phyloP scores from a whole-genome alignment of 164 flowering plant species.

The Stephania japonica region DNA sequence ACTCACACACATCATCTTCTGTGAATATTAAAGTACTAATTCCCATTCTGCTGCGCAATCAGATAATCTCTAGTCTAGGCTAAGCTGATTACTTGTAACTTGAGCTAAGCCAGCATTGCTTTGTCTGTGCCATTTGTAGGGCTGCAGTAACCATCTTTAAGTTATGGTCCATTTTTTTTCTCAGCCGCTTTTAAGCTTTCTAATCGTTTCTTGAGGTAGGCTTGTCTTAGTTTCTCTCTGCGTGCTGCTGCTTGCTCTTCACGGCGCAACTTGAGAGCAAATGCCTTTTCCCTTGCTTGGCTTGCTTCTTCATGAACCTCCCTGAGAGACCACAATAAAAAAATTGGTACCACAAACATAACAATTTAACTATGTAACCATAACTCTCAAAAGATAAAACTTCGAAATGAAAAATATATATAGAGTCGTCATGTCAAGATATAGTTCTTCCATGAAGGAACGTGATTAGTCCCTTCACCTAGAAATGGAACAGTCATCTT shows the following conservation, averaged over 20 bases:
- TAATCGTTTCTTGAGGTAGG: slow-evolving; percentile 69
- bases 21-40: not conserved
- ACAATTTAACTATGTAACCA: too few species aligned
- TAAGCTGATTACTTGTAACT: too few species aligned
- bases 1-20: not conserved
- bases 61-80: too few species aligned
- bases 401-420: too few species aligned
- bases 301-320: slow-evolving; percentile 90
- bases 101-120: too few species aligned
- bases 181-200: slow-evolving; percentile 73
- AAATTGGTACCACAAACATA: not conserved
- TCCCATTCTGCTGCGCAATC: not conserved
- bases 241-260: slow-evolving; percentile 75
- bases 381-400: too few species aligned
- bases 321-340: slow-evolving; percentile 35
- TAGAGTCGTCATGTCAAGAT: too few species aligned
- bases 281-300: slow-evolving; percentile 71
- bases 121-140: too few species aligned
- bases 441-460: too few species aligned
- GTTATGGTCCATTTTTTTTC: slow-evolving; percentile 28
- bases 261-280: slow-evolving; percentile 61
- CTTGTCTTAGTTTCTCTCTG: slow-evolving; percentile 82
- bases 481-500: too few species aligned
- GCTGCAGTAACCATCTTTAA: not conserved
- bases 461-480: too few species aligned